Evolutionary conservation across 768 basidiomycete genomes (phyloP).

Genomic region (Dioszegia crocea): DNA sequence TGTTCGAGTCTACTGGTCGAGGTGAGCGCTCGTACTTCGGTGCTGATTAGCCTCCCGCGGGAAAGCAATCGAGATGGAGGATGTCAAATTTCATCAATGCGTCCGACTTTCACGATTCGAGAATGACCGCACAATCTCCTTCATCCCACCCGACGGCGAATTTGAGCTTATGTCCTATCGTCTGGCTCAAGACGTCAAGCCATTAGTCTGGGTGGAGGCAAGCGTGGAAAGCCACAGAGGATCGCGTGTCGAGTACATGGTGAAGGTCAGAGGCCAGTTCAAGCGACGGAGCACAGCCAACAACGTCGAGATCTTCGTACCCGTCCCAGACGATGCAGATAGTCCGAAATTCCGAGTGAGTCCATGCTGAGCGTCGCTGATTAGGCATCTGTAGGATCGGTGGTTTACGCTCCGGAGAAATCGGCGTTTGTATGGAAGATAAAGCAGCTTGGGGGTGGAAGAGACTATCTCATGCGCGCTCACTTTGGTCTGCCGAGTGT

Average conservation of each 20-base stretch:
- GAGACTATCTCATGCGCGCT: constrained; percentile 96
- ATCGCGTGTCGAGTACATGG: constrained; percentile 89
- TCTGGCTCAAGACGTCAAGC: constrained; percentile 93
- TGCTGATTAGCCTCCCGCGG: constrained; percentile 66
- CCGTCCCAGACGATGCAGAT: constrained; percentile 98
- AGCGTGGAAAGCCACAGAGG: constrained; percentile 90
- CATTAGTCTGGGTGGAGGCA: constrained; percentile 95
- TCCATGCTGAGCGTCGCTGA: constrained; percentile 11
- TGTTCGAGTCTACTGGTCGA: constrained; percentile 96
- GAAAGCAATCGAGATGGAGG: constrained; percentile 99
- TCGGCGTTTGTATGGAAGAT: constrained; percentile 99
- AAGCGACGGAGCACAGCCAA: constrained; percentile 94
- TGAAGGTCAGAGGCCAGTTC: constrained; percentile 92
- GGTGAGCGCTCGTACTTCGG: constrained; percentile 56
- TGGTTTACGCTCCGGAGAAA: constrained; percentile 96
- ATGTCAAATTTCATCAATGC: constrained; percentile 99
- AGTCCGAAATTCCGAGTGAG: constrained; percentile 92
- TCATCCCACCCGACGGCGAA: constrained; percentile 98
- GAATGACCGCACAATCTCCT: constrained; percentile 97
- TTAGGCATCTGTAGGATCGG: constrained; percentile 88
- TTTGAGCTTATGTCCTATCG: constrained; percentile 98
- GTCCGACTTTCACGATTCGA: constrained; percentile 95
- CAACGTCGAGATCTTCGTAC: constrained; percentile 97
- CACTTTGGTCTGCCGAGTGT: constrained; percentile 96
- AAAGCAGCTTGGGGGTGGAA: constrained; percentile 90